Evolutionary conservation across 345 rosid species (phyloP).

Genomic region (Pugionium dolabratum): DNA sequence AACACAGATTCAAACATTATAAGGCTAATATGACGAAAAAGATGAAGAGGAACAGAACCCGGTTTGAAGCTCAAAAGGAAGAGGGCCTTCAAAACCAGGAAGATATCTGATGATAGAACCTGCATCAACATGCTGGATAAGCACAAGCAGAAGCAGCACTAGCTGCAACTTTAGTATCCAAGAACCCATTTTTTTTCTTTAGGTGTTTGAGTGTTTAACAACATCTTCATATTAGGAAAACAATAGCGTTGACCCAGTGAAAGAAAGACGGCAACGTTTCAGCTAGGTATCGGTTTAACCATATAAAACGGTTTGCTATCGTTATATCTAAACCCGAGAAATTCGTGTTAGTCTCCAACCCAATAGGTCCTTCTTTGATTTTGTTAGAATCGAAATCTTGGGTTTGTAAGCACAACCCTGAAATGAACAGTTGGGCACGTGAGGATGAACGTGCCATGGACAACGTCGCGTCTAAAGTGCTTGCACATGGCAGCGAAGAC

Average conservation of each 20-base stretch:
- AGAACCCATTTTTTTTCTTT: slow-evolving; percentile 12
- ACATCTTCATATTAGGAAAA: not conserved
- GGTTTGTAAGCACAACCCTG: too few relatives aligned
- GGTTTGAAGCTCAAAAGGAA: slow-evolving; percentile 59
- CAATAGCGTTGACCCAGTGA: slow-evolving; percentile 23
- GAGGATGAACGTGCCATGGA: too few relatives aligned
- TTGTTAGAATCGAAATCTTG: too few relatives aligned
- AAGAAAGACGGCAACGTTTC: not conserved
- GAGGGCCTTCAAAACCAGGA: slow-evolving; percentile 49
- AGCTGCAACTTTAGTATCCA: slow-evolving; percentile 12
- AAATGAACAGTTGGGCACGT: too few relatives aligned
- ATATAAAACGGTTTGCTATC: not conserved
- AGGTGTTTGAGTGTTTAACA: not conserved
- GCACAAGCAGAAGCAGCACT: slow-evolving; percentile 15
- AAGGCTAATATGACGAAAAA: not conserved
- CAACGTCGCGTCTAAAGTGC: too few relatives aligned
- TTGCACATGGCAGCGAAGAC: too few relatives aligned
- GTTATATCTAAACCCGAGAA: not conserved
- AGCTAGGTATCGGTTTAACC: not conserved
- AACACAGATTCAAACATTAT: not conserved
- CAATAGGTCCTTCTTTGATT: too few relatives aligned
- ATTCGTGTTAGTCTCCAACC: too few relatives aligned
- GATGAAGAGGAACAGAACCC: slow-evolving; percentile 31
- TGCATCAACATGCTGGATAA: slow-evolving; percentile 23
- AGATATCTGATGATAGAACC: slow-evolving; percentile 37